Percentiles rank a stretch among this genome's conserved stretches.
phyloP scores from a whole-genome alignment of 352 stramenopile genomes.

The Phytopythium ostracodes region DNA sequence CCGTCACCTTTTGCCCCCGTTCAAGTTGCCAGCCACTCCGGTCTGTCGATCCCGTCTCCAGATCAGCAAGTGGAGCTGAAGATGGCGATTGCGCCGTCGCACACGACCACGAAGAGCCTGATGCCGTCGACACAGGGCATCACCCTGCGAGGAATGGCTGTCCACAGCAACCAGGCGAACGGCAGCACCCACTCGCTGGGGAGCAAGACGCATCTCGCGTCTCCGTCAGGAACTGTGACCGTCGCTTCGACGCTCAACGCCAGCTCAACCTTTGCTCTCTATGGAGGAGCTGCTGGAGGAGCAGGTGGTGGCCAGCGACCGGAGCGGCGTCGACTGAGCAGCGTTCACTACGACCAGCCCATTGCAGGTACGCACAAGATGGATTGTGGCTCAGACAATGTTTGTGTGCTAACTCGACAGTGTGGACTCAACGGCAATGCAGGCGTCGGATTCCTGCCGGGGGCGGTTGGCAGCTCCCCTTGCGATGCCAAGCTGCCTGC shows the following conservation, averaged over 20 bases:
- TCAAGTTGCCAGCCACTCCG: conserved; percentile 9
- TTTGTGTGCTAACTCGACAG: background rate
- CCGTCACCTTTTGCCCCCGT: conserved; percentile 14
- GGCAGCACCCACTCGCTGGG: too few relatives aligned
- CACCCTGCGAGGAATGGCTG: conserved; percentile 11
- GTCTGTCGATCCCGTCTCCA: conserved; percentile 19
- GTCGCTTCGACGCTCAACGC: conserved; percentile 39
- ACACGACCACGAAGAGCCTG: conserved; percentile 43
- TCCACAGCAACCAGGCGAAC: conserved; percentile 24
- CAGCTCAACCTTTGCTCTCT: conserved; percentile 15
- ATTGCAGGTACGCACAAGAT: conserved; percentile 22
- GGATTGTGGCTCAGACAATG: too few relatives aligned
- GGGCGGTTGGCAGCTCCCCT: background rate
- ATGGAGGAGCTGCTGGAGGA: conserved; percentile 1
- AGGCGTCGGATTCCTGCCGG: background rate
- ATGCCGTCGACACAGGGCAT: conserved; percentile 16
- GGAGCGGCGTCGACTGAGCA: conserved; percentile 40
- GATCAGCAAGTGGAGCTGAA: conserved; percentile 31
- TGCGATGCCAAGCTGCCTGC: background rate
- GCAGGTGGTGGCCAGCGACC: conserved; percentile 26
- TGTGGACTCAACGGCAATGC: background rate
- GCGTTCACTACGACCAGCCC: conserved; percentile 53
- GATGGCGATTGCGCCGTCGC: conserved; percentile 42
- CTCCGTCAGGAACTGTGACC: conserved; percentile 32
- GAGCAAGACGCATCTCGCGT: background rate